Conservation (phyloP, 2,329 filamentous ascomycete genomes). For the Furcasterigmium furcatum region DNA sequence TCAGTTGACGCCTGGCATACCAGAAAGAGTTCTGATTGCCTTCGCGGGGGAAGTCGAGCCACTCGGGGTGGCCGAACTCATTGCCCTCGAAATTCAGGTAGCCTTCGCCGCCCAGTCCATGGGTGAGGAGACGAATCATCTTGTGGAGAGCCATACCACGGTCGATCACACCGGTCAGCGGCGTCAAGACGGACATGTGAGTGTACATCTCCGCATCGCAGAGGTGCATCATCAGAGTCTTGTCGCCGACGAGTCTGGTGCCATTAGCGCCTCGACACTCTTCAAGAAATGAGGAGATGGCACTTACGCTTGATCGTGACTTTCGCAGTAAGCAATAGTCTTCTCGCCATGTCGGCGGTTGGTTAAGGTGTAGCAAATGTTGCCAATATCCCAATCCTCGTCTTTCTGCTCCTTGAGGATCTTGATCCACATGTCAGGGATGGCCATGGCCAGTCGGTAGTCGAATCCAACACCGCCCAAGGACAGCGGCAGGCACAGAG, state of each 20-base stretch:
- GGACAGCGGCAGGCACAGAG: slow-evolving; percentile 81
- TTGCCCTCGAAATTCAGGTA: slow-evolving; percentile 99
- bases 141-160: slow-evolving; percentile 93
- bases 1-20: slow-evolving; percentile 91
- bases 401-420: slow-evolving; percentile 92
- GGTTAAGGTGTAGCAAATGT: slow-evolving; percentile 81
- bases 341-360: slow-evolving; percentile 96
- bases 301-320: slow-evolving; percentile 93
- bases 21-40: slow-evolving; percentile 93
- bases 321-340: slow-evolving; percentile 96
- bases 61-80: slow-evolving; percentile 97
- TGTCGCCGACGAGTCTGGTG: slow-evolving; percentile 85
- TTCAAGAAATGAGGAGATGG: slow-evolving; percentile 4
- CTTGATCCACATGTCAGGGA: slow-evolving; percentile 99
- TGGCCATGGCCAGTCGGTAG: slow-evolving; percentile 94
- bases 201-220: slow-evolving; percentile 98
- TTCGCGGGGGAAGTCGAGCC: slow-evolving; percentile 95
- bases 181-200: slow-evolving; percentile 84
- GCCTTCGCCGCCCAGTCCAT: slow-evolving; percentile 87
- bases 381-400: slow-evolving; percentile 85
- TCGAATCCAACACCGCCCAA: slow-evolving; percentile 94
- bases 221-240: slow-evolving; percentile 96
- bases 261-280: not conserved
- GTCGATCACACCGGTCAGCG: slow-evolving; percentile 85
- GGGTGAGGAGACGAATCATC: slow-evolving; percentile 92